Evolutionary conservation across 2,329 filamentous ascomycete genomes (phyloP).

Genomic region (Neoarthrinium moseri): DNA sequence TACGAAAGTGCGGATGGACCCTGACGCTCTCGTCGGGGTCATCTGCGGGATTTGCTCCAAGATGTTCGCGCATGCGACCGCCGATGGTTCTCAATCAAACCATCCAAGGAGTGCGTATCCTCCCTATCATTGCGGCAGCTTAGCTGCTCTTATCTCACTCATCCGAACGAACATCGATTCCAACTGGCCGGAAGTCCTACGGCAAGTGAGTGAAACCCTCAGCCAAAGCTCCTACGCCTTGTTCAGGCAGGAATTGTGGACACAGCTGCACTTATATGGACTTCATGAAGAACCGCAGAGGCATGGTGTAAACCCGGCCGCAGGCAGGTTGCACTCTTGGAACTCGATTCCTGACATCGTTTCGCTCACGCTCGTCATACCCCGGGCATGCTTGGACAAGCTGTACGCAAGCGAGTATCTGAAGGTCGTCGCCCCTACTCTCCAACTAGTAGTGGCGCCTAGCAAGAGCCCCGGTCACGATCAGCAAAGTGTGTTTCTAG

Average conservation of each 20-base stretch:
- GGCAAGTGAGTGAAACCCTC: constrained; percentile 26
- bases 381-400: constrained; percentile 17
- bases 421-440: constrained; percentile 22
- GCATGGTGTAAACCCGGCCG: background rate
- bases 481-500: constrained; percentile 32
- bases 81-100: too few relatives aligned
- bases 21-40: constrained; percentile 34
- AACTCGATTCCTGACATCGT: background rate
- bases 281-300: background rate
- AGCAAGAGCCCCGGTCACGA: constrained; percentile 6
- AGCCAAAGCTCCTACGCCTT: too few relatives aligned
- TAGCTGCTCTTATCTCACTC: constrained; percentile 36
- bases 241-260: background rate
- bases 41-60: constrained; percentile 40
- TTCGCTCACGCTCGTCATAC: background rate
- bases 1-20: constrained; percentile 27
- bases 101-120: constrained; percentile 21
- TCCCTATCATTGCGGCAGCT: constrained; percentile 36
- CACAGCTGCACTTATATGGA: background rate
- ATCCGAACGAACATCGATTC: constrained; percentile 32
- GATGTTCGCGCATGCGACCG: constrained; percentile 44
- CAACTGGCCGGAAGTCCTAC: constrained; percentile 31
- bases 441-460: constrained; percentile 19
- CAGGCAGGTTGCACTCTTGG: background rate
- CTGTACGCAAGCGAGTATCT: constrained; percentile 19